Conservation (phyloP, 148 eudicot species). For the Silene conica region DNA sequence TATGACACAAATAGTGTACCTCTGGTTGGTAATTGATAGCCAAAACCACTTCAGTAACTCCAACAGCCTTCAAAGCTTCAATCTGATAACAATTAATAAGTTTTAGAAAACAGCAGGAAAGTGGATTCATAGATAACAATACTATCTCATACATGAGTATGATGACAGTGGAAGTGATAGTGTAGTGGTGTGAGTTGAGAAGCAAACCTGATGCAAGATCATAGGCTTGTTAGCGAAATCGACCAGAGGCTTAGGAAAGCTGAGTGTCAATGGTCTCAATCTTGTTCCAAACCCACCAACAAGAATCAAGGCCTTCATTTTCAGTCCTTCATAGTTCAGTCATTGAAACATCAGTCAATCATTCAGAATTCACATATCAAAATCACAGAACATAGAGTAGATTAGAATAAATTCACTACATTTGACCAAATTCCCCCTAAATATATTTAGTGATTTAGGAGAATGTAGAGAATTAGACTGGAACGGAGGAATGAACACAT, state of each 20-base stretch:
- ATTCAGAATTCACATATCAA: not conserved
- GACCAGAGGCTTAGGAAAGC: constrained; percentile 94
- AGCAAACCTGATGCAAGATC: constrained; percentile 90
- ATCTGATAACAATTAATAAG: constrained; percentile 44
- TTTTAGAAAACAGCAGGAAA: not conserved
- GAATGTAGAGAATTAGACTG: too few relatives aligned
- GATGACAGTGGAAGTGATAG: not conserved
- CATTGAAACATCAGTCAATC: constrained; percentile 19
- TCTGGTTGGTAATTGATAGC: constrained; percentile 99
- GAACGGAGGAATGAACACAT: too few relatives aligned
- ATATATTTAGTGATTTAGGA: too few relatives aligned
- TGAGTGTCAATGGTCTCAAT: constrained; percentile 90
- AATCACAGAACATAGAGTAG: too few relatives aligned
- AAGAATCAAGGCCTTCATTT: constrained; percentile 97
- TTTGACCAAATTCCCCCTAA: too few relatives aligned
- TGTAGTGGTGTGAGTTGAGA: not conserved
- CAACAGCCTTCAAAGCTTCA: constrained; percentile 87
- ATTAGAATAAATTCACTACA: too few relatives aligned
- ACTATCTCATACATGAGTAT: not conserved
- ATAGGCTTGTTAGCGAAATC: constrained; percentile 96
- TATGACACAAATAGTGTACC: constrained; percentile 36
- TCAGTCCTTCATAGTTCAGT: constrained; percentile 21
- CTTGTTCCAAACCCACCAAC: constrained; percentile 99
- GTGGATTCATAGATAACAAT: not conserved
- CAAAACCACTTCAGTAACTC: constrained; percentile 90